These are phyloP conservation scores for Boletus rufocinnamomeus DNA, from an alignment of 768 basidiomycete genomes.

Conservation along the genomic window DNA sequence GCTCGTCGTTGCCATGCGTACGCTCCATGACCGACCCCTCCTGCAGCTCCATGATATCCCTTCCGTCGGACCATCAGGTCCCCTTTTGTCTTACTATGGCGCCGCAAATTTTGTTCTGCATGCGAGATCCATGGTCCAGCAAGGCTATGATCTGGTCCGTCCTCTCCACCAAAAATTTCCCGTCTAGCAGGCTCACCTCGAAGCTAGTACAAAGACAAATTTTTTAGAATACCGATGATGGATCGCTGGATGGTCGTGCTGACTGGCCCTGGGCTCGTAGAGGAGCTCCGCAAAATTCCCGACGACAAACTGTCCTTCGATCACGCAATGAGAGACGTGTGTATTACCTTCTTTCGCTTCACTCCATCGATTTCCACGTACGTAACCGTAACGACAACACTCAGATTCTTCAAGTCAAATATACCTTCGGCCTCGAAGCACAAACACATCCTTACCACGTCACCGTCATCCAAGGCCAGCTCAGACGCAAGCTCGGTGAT, in stretches of 20 bases:
- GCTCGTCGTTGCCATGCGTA: neutral
- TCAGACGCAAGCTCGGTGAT: slow-evolving; percentile 36
- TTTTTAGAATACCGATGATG: slow-evolving; percentile 47
- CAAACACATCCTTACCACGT: slow-evolving; percentile 40
- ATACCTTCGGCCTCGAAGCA: slow-evolving; percentile 39
- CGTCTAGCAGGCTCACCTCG: slow-evolving; percentile 18
- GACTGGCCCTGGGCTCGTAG: slow-evolving; percentile 43
- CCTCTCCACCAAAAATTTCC: neutral
- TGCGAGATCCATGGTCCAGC: slow-evolving; percentile 36
- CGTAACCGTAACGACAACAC: slow-evolving; percentile 19
- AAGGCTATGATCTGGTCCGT: slow-evolving; percentile 40
- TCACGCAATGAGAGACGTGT: slow-evolving; percentile 43
- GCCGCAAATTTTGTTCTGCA: slow-evolving; percentile 34
- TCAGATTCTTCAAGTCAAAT: slow-evolving; percentile 40
- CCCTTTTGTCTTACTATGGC: slow-evolving; percentile 36
- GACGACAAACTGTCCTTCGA: slow-evolving; percentile 48
- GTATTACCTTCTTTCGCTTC: slow-evolving; percentile 12
- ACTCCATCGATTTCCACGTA: slow-evolving; percentile 14
- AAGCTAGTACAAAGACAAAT: slow-evolving; percentile 32
- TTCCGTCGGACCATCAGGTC: slow-evolving; percentile 38
- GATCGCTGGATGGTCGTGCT: slow-evolving; percentile 50
- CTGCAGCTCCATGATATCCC: slow-evolving; percentile 36
- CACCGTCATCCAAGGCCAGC: slow-evolving; percentile 32
- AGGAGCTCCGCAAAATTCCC: slow-evolving; percentile 52
- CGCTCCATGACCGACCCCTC: slow-evolving; percentile 5